Base-by-base conservation (phyloP, 2,329 filamentous ascomycete species). In the Trichoderma endophyticum region DNA sequence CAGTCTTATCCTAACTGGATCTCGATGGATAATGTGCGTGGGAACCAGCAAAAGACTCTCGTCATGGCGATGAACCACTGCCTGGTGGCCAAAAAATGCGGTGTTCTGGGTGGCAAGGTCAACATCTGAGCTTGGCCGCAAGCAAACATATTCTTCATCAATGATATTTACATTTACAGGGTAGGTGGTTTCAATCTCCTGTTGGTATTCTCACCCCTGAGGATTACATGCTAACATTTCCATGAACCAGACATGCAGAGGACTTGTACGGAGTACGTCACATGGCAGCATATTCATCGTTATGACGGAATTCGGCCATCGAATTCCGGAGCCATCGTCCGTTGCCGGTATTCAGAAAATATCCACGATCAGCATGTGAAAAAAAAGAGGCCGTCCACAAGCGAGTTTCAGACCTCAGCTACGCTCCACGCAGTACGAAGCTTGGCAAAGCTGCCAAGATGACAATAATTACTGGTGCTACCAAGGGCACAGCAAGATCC, bases 1-100 rank as follows among this genome's bases (percentile, higher is more conserved):
- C 11, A 72, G 11, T 62, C 65, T 11, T 81, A 80, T 60, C 80
- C 80, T 9, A 81, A 80, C 71, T 81, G 80, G 80, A 70, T 82
- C 36, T 74, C 76, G 24, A 73, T 80, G 60, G 79, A 81, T 48
- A 72, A 71, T 15, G 74, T 81, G 18, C 75, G 78, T 6, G 75
- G 74, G 1, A 73, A 72, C 24, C 75, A 75, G 73, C 72, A 74
- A 28, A 79, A 77, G 75, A 70, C 68, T 21, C 70, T 80, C 30
- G 76, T 70, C 28, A 77, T 78, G 73, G 73, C 74, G 8, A 73
- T 81, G 71, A 82, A 81, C 43, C 73, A 76, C 43, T 82, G 80
- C 64, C 65, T 81, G 2, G 79, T 74, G 3, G 77, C 75, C 7
- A 73, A 75, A 62, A 71, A 68, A 65, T 80, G 78, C 39, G 78